phyloP scores from a whole-genome alignment of 106 monocot species.

The Dendrobium huoshanense region DNA sequence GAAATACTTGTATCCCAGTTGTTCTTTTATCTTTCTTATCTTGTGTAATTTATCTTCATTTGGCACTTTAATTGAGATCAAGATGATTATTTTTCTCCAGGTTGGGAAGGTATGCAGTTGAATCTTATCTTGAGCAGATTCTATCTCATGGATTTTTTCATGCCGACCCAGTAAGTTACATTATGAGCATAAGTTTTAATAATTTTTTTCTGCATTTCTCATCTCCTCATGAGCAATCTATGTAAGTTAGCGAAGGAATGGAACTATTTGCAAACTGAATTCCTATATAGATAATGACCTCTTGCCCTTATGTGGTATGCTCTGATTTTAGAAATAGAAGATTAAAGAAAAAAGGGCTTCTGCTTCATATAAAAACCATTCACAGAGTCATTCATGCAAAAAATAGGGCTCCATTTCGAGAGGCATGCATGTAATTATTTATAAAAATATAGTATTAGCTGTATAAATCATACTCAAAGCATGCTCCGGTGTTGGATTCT shows the following conservation, averaged over 20 bases:
- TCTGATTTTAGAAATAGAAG: neutral
- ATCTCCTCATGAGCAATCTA: neutral
- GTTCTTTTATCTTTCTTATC: no score
- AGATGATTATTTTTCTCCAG: slow-evolving; percentile 25
- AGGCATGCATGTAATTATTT: neutral
- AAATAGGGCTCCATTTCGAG: neutral
- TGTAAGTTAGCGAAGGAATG: neutral
- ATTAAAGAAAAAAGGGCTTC: neutral
- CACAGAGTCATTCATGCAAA: neutral
- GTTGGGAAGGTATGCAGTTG: slow-evolving; percentile 93
- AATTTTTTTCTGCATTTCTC: no score
- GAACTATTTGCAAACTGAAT: neutral
- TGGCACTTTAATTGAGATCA: neutral
- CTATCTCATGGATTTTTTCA: slow-evolving; percentile 99
- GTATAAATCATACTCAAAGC: no score
- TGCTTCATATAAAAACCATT: neutral
- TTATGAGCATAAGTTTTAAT: neutral
- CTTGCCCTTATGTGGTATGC: neutral
- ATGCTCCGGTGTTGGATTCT: no score
- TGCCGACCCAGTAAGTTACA: slow-evolving; percentile 84
- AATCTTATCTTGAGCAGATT: slow-evolving; percentile 97
- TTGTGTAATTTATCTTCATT: no score
- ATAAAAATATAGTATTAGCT: neutral
- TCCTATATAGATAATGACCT: neutral
- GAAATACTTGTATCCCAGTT: no score